Conservation (phyloP, 805 yeast species). For the Kodamaea restingae region DNA sequence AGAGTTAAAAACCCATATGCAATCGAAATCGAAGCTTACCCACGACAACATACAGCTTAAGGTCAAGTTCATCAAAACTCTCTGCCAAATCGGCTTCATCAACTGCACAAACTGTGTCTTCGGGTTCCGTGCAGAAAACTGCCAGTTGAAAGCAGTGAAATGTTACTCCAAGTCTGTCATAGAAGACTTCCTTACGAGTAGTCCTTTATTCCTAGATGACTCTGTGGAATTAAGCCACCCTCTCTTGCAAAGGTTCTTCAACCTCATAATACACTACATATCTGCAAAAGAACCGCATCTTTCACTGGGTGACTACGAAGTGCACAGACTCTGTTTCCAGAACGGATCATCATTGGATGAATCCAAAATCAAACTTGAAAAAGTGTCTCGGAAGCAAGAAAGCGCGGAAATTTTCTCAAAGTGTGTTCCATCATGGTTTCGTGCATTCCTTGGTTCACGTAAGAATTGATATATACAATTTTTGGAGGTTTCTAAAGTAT, state of each 20-base stretch:
- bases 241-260: constrained; percentile 5
- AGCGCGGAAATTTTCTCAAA: constrained; percentile 5
- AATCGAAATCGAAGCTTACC: constrained; percentile 2
- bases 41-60: constrained; percentile 4
- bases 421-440: constrained; percentile 18
- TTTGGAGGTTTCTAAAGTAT: constrained; percentile 5
- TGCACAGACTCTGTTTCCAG: constrained; percentile 1
- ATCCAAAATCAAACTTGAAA: neutral
- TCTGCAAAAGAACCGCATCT: neutral
- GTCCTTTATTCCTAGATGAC: constrained; percentile 5
- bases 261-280: neutral
- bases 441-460: constrained; percentile 8
- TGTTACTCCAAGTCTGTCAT: constrained; percentile 1
- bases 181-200: neutral
- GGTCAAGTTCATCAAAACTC: constrained; percentile 7
- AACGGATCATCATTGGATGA: constrained; percentile 2
- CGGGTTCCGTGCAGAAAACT: constrained; percentile 8
- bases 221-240: constrained; percentile 1
- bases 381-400: neutral
- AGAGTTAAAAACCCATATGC: constrained; percentile 23
- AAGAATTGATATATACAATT: constrained; percentile 1
- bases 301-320: neutral
- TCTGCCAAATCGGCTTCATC: constrained; percentile 6
- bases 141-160: constrained; percentile 7
- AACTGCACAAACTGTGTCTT: constrained; percentile 3